phyloP scores from a whole-genome alignment of 108 stramenopile genomes.

The Pseudonitzschia delicatissima region DNA sequence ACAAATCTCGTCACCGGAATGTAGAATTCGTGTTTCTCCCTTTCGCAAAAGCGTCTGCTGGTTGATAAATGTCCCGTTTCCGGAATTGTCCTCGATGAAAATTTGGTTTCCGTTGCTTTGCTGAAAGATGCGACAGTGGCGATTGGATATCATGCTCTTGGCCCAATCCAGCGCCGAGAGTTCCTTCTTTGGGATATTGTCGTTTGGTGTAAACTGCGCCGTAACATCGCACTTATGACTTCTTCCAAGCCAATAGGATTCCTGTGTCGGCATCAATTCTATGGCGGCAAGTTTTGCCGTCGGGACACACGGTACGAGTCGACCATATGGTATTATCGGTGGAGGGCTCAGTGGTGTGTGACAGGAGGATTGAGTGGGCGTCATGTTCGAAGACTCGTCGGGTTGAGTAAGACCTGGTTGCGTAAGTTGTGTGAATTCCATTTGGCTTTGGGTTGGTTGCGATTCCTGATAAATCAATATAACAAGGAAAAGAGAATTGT shows the following conservation, averaged over 20 bases:
- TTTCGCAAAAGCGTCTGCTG: conserved; percentile 53
- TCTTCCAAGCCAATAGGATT: conserved; percentile 23
- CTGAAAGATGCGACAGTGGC: conserved; percentile 66
- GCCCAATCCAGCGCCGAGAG: conserved; percentile 44
- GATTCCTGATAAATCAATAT: no score
- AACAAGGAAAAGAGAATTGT: no score
- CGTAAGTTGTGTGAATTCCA: conserved; percentile 39
- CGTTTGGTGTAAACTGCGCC: not conserved
- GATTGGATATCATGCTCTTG: conserved; percentile 71
- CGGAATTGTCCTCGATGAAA: conserved; percentile 87
- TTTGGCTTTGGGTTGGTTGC: conserved; percentile 30
- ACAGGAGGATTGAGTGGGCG: conserved; percentile 5
- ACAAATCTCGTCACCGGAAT: conserved; percentile 92
- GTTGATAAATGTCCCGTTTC: conserved; percentile 92
- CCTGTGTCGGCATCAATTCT: conserved; percentile 23
- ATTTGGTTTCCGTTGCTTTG: conserved; percentile 30
- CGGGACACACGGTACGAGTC: conserved; percentile 46
- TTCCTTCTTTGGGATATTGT: conserved; percentile 25
- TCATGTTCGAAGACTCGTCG: conserved; percentile 14
- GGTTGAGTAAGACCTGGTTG: conserved; percentile 19
- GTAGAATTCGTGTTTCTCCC: conserved; percentile 78
- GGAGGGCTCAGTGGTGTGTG: conserved; percentile 48
- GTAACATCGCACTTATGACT: conserved; percentile 47
- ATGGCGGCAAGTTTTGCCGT: conserved; percentile 6
- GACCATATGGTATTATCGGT: conserved; percentile 53